Evolutionary conservation across 768 basidiomycete species (phyloP), one percentile per base, ranked within the genome.

Genomic region (Tulasnella sp.): DNA sequence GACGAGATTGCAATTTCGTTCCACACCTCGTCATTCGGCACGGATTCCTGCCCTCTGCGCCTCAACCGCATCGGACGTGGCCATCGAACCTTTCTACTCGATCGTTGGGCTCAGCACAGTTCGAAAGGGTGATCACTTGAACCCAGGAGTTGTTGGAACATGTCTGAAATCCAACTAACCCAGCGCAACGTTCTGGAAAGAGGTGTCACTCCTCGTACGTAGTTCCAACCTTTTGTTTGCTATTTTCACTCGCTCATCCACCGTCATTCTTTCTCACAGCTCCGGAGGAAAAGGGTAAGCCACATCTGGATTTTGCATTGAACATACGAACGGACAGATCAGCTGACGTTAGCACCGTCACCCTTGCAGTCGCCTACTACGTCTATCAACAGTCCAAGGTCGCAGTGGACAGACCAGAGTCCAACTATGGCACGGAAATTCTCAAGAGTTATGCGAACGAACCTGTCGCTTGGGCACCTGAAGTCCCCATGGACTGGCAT

Each of bases 251-350:
- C 42, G 11, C n/a, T 72, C 18, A 42, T 44, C 34, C 11, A 44
- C 28, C 46, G n/a, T 50, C 40, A 24, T 48, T 72, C 69, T 20
- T 41, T 72, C 72, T 40, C 42, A 42, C 41, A 79, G 78, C 78
- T 79, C 78, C 78, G 40, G 78, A 79, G 64, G 78, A 79, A 73
- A 80, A 80, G 72, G 78, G 78, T 80, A 40, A n/a, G 78, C 54
- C 64, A 40, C 48, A 6, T 48, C 1, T n/a, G 6, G 28, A 54
- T 54, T 77, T 40, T 24, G 14, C 37, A 3, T 79, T 34, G 58
- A 58, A 60, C 34, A 20, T 31, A 22, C 54, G 22, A 58, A 60
- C 31, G 12, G 48, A 42, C 28, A 14, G 41, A 31, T 72, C 69
- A 69, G 37, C 77, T 60, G 37, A 69, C 60, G 48, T 31, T 72